phyloP scores from a whole-genome alignment of 164 flowering plant species.

The Tetrastigma voinierianum region DNA sequence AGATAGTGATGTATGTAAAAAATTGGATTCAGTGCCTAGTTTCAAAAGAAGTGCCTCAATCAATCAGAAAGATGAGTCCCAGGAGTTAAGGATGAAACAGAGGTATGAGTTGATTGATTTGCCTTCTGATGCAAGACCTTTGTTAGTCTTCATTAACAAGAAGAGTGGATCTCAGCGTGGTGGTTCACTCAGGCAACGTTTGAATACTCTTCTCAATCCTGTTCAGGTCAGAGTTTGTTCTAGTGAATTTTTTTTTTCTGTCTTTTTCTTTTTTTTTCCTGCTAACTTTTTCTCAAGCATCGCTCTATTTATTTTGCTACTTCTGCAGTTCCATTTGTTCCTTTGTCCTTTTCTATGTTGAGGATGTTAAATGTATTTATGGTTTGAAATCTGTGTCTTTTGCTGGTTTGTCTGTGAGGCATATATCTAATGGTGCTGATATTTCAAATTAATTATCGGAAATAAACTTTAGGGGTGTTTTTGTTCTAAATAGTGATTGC shows the following conservation, averaged over 20 bases:
- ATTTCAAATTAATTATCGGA: no score
- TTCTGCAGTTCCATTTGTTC: no score
- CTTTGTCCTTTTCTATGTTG: no score
- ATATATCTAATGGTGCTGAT: no score
- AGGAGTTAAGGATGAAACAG: constrained; percentile 42
- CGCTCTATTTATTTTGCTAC: no score
- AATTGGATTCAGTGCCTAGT: constrained; percentile 37
- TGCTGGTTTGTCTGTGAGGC: no score
- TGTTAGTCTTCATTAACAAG: constrained; percentile 88
- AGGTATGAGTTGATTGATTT: constrained; percentile 74
- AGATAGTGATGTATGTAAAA: constrained; percentile 37
- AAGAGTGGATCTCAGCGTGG: constrained; percentile 98
- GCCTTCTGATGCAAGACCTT: constrained; percentile 89
- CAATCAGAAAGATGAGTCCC: constrained; percentile 58
- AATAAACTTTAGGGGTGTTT: background rate
- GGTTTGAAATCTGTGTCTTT: no score
- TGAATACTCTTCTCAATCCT: constrained; percentile 88
- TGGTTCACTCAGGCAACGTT: constrained; percentile 70
- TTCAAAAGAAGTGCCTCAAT: constrained; percentile 41
- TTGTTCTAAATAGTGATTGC: background rate
- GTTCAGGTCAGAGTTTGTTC: constrained; percentile 60
- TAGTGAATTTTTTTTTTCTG: background rate
- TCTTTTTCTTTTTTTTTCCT: background rate
- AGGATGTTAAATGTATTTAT: no score
- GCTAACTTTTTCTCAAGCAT: no score